Evolutionary conservation across 306 rosid genomes (phyloP).

Genomic region (Malus asiatica): DNA sequence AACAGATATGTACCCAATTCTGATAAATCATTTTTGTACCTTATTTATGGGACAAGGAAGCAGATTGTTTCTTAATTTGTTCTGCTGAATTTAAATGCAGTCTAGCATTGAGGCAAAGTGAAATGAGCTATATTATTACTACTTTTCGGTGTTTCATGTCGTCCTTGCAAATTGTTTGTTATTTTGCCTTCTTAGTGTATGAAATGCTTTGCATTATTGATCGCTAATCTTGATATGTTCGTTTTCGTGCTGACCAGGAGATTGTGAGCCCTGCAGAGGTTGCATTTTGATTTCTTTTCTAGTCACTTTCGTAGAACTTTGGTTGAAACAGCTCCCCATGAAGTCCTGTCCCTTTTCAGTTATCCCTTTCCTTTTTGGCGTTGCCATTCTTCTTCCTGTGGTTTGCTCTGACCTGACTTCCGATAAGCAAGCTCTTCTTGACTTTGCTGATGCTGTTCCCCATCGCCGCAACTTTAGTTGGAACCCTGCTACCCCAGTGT

Average conservation of each 20-base stretch:
- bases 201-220: not conserved
- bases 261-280: slow-evolving; percentile 26
- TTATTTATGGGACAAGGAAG: not conserved
- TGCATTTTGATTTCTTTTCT: slow-evolving; percentile 15
- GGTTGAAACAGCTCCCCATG: slow-evolving; percentile 41
- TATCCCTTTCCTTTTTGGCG: slow-evolving; percentile 34
- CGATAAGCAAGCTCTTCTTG: slow-evolving; percentile 69
- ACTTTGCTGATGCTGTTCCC: slow-evolving; percentile 51
- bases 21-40: not conserved
- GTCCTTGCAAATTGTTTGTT: not conserved
- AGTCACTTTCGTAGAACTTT: slow-evolving; percentile 17
- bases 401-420: slow-evolving; percentile 56
- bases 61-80: not conserved
- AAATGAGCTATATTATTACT: not conserved
- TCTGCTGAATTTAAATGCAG: not conserved
- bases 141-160: not conserved
- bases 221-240: slow-evolving; percentile 24
- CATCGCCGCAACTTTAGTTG: slow-evolving; percentile 61
- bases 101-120: not conserved
- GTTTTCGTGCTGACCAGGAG: slow-evolving; percentile 44
- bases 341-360: slow-evolving; percentile 33
- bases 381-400: slow-evolving; percentile 35
- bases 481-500: slow-evolving; percentile 39
- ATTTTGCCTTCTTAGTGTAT: not conserved
- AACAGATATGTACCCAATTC: not conserved